Evolutionary conservation across 352 stramenopile species (phyloP).

Genomic region (Hyaloperonospora arabidopsidis): DNA sequence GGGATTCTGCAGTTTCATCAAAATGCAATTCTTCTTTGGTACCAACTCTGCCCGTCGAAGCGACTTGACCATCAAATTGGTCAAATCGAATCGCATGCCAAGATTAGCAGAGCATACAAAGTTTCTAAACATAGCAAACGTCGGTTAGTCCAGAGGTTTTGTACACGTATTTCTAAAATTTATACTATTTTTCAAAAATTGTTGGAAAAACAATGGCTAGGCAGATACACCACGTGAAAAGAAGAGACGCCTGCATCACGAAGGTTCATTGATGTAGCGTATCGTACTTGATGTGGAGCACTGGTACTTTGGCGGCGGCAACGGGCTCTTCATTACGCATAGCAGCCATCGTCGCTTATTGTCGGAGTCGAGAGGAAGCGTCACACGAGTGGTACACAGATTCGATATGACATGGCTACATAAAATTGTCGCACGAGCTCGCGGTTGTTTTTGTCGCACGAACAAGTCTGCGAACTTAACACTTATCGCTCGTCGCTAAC

Average conservation of each 20-base stretch:
- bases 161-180: too few relatives aligned
- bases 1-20: conserved; percentile 72
- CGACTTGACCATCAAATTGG: conserved; percentile 63
- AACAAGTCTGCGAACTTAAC: too few relatives aligned
- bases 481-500: too few relatives aligned
- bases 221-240: not conserved
- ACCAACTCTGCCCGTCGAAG: conserved; percentile 66
- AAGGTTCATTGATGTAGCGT: not conserved
- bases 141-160: conserved; percentile 2
- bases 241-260: not conserved
- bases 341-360: not conserved
- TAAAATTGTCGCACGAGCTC: conserved; percentile 25
- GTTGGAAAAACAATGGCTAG: not conserved
- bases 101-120: conserved; percentile 76
- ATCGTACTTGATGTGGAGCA: conserved; percentile 65
- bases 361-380: too few relatives aligned
- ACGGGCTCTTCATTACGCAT: conserved; percentile 10
- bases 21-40: conserved; percentile 81
- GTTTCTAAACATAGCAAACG: conserved; percentile 32
- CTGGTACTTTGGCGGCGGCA: conserved; percentile 13
- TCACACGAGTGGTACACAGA: conserved; percentile 11
- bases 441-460: conserved; percentile 14
- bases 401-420: conserved; percentile 5
- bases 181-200: too few relatives aligned
- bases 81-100: conserved; percentile 74